Conservation (phyloP, 75 land plant genomes). For the Sequoiadendron giganteum region DNA sequence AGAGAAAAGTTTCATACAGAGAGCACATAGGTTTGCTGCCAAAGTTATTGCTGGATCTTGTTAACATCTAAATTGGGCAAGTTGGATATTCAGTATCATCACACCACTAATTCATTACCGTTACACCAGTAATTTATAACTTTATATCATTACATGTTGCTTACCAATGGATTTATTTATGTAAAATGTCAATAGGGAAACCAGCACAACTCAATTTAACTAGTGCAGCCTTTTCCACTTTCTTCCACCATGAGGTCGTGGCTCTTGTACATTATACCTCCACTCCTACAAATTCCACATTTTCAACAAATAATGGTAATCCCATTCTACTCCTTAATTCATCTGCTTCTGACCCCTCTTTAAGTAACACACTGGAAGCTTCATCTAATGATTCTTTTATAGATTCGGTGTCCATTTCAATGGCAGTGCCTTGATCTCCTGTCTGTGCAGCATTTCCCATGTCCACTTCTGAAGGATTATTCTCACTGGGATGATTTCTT, state of each 20-base stretch:
- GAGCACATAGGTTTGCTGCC: not conserved
- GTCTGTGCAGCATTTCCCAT: not conserved
- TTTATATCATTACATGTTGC: constrained; percentile 62
- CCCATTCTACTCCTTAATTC: constrained; percentile 16
- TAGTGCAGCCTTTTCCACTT: constrained; percentile 67
- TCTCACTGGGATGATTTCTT: constrained; percentile 16
- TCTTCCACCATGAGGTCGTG: constrained; percentile 55
- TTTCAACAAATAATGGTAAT: constrained; percentile 62
- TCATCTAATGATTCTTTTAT: not conserved
- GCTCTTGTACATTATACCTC: constrained; percentile 67
- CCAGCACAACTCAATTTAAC: constrained; percentile 28
- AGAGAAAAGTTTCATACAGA: not conserved
- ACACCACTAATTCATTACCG: constrained; percentile 36
- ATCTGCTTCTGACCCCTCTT: constrained; percentile 12
- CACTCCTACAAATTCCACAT: constrained; percentile 77
- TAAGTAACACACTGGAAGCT: constrained; percentile 16
- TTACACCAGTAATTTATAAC: constrained; percentile 62
- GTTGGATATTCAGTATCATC: not conserved
- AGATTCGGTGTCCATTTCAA: constrained; percentile 10
- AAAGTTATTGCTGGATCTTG: not conserved
- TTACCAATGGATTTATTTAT: constrained; percentile 22
- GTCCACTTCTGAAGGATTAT: constrained; percentile 29
- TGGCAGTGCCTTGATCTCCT: not conserved
- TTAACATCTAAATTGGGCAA: not conserved
- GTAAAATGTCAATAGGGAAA: constrained; percentile 24